Evolutionary conservation across 73 alveolate species (phyloP).

Genomic region (Paramecium tetraurelia): DNA sequence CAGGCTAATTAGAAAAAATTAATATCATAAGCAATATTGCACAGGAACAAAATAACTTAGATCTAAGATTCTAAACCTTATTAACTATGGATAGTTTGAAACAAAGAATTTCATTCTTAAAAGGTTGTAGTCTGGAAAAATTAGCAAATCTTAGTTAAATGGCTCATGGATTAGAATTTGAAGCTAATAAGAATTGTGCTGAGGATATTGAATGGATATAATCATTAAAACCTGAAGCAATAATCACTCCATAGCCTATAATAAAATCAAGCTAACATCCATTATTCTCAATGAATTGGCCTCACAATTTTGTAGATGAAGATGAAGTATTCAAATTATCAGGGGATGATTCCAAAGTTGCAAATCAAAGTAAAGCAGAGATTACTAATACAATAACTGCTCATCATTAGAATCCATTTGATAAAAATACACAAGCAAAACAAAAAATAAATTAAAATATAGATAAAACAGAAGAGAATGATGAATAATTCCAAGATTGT

Average conservation of each 20-base stretch:
- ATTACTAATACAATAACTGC: background rate
- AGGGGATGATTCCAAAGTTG: background rate
- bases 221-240: background rate
- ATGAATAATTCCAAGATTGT: background rate
- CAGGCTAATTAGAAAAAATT: conserved; percentile 42
- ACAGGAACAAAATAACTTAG: background rate
- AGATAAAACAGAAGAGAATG: background rate
- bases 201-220: background rate
- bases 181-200: background rate
- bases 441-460: background rate
- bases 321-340: background rate
- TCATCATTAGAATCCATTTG: background rate
- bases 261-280: background rate
- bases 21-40: background rate
- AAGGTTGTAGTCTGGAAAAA: background rate
- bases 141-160: background rate
- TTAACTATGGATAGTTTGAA: background rate
- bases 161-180: background rate
- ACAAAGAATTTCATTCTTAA: background rate
- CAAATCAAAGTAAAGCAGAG: background rate
- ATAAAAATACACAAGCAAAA: background rate
- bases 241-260: background rate
- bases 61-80: background rate
- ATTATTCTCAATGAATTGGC: conserved; percentile 19
- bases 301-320: conserved; percentile 27